Base-by-base conservation (phyloP, 2,329 filamentous ascomycete genomes). In the Teratosphaeria nubilosa region DNA sequence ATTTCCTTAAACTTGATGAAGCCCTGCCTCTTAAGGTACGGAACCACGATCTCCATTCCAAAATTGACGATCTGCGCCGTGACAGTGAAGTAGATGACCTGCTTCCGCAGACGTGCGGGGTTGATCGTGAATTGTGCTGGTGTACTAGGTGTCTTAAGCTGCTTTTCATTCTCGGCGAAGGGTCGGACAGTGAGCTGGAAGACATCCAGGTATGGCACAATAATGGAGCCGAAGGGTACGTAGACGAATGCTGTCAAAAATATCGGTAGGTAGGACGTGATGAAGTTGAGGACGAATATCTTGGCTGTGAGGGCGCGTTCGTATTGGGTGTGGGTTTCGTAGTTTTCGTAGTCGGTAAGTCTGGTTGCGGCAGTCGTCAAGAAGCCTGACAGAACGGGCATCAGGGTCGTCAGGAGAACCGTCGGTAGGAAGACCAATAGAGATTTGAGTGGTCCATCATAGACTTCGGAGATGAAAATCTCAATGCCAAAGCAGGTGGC, bases 51-150 rank as follows among this genome's bases (percentile, higher is more conserved):
- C 72, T 99, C 94, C 61, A 92, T 85, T 13, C 82, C 85, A 56
- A 96, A 86, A 69, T 88, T 94, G 66, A 99, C 86, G 41, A 96
- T 82, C 70, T 96, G 92, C 0, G 91, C 92, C 0, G 92, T 96
- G 32, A 97, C 89, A 0, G 92, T 95, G 62, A 95, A 94, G 75
- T 95, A 97, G 62, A 96, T 94, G 71, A 96, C 90, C 72, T 97
- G 92, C 65, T 91, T 88, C 66, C 86, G 88, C 37, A 97, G 83
- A 16, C 94, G 82, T 63, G 86, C 81, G 0, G 90, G 87, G 68
- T 97, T 91, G 74, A 96, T 88, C 56, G 85, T 79, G 72, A 96
- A 99, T 54, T 65, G 25, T 82, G 78, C 5, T 80, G 82, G 27
- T 82, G 69, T 24, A 4, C 52, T 27, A 0, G 77, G 75, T 9